A percentile compares a stretch with the other conserved stretches of the same genome.
Conservation (phyloP, 75 land plant species). For the Cryptomeria japonica region DNA sequence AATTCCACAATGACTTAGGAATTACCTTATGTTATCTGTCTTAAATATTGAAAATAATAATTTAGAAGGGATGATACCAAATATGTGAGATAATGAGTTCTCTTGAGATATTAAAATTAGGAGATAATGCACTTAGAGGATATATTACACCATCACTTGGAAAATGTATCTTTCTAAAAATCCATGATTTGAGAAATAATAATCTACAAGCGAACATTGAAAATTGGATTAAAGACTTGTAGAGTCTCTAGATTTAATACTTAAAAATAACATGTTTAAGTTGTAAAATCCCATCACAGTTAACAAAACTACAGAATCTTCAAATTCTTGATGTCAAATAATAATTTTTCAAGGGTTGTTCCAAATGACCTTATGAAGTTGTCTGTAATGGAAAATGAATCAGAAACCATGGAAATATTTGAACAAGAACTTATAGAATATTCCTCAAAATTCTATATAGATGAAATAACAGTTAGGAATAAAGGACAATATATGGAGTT, state of each 20-base stretch:
- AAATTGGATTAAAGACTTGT: background rate
- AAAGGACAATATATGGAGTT: background rate
- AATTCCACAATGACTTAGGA: background rate
- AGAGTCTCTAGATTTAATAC: background rate
- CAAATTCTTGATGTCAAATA: background rate
- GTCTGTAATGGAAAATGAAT: background rate
- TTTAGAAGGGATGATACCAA: too few relatives aligned
- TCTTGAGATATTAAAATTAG: too few relatives aligned
- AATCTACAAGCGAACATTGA: too few relatives aligned
- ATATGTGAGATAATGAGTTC: too few relatives aligned
- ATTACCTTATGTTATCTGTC: background rate
- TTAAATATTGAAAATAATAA: background rate
- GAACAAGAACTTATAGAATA: too few relatives aligned
- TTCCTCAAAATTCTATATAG: too few relatives aligned
- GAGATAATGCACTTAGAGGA: background rate
- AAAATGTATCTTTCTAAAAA: too few relatives aligned
- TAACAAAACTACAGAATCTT: background rate
- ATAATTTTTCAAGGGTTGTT: too few relatives aligned
- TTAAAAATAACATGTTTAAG: too few relatives aligned
- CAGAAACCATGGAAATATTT: too few relatives aligned
- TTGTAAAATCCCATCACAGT: background rate
- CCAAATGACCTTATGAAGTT: too few relatives aligned
- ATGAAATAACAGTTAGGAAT: background rate
- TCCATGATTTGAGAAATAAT: too few relatives aligned
- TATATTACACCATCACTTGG: background rate